These are phyloP conservation scores for Lipomyces sp. DNA, from an alignment of 805 yeast species.

Conservation along the genomic window DNA sequence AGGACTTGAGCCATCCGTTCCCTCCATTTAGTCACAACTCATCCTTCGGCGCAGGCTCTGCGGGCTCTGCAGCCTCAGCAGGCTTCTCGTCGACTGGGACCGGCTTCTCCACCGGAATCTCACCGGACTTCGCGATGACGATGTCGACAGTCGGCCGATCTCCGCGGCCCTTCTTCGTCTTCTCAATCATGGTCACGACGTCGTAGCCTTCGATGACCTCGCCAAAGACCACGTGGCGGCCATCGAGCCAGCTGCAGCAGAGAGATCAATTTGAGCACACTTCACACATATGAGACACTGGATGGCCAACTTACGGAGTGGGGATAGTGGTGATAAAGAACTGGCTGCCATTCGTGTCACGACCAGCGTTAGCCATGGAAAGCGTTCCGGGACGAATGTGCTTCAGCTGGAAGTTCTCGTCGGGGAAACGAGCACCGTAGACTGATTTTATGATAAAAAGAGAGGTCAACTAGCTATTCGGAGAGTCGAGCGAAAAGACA, in stretches of 20 bases:
- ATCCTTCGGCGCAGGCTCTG: conserved; percentile 24
- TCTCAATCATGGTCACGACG: conserved; percentile 79
- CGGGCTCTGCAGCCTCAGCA: conserved; percentile 28
- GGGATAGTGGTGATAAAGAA: conserved; percentile 90
- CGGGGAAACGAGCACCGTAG: conserved; percentile 67
- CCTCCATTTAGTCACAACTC: conserved; percentile 32
- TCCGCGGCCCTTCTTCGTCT: conserved; percentile 46
- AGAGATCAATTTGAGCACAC: too few species aligned
- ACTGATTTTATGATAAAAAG: conserved; percentile 40
- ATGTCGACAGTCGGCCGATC: conserved; percentile 73
- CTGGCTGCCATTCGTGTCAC: conserved; percentile 79
- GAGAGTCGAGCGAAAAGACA: background rate
- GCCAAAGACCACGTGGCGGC: conserved; percentile 94
- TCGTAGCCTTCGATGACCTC: conserved; percentile 80
- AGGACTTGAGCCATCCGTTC: conserved; percentile 12
- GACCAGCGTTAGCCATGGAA: conserved; percentile 79
- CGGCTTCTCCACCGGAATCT: conserved; percentile 11
- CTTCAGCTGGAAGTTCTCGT: conserved; percentile 66
- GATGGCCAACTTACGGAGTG: conserved; percentile 51
- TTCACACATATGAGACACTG: too few species aligned
- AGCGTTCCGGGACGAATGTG: conserved; percentile 53
- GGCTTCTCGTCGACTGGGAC: conserved; percentile 25
- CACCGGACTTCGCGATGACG: conserved; percentile 48
- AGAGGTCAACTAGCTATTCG: background rate
- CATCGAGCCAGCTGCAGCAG: conserved; percentile 78